Evolutionary conservation across 352 stramenopile species (phyloP), one percentile per base, ranked within the genome.

Genomic region (Phytophthora crassamura): DNA sequence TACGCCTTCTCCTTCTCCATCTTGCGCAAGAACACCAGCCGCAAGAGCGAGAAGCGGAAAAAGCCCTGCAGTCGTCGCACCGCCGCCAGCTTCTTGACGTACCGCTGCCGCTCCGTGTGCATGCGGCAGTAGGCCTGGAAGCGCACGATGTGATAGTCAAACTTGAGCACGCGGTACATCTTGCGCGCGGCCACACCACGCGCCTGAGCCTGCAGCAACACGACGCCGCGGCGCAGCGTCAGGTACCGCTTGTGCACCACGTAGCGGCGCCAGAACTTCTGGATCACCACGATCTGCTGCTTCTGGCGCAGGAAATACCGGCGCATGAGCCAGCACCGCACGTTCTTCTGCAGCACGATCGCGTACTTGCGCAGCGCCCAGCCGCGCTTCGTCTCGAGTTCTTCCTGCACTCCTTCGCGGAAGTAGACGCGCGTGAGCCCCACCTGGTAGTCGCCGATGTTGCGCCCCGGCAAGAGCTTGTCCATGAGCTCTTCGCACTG

Each of bases 371-470:
- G 84, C n/a, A 95, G 59, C 15, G 84, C 85, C 56, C 78, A 74
- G 4, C 80, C 88, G 12, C 88, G 83, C 67, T 87, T 88, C 8
- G 80, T 88, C 65, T 95, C 86, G 9, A 95, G 62, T 7, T 79
- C 74, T 48, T 95, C 88, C n/a, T 94, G 63, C 39, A 95, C 71
- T 15, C 88, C 84, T 74, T 95, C 86, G 14, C 88, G 84, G 66
- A 95, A 95, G 66, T 95, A 95, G 15, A 95, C 86, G 33, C 86
- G 86, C 2, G 84, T 94, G 14, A 91, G 56, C 49, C 88, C 88
- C n/a, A 94, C 85, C 55, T 95, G 88, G 49, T 94, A 95, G 59
- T 95, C 88, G n/a, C 79, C 61, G 35, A 95, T 80, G 61, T 95
- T 91, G 50, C 82, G 71, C 10, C 75, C 72, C 2, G 88, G 83